Evolutionary conservation across 2,329 filamentous ascomycete species (phyloP).

Genomic region (Neonectria magnoliae): DNA sequence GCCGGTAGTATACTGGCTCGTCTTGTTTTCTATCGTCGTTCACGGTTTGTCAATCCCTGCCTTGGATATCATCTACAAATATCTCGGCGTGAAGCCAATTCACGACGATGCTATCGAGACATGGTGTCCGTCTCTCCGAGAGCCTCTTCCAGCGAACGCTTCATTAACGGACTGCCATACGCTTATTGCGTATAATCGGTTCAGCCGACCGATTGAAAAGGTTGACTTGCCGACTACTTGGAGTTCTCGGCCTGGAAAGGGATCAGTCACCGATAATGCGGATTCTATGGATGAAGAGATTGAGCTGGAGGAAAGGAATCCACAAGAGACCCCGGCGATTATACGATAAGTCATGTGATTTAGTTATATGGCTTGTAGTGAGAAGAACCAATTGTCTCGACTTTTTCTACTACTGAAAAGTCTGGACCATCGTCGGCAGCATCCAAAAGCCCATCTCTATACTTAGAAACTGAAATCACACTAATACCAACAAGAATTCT

Average conservation of each 20-base stretch:
- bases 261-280: not conserved
- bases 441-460: too few relatives aligned
- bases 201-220: conserved; percentile 21
- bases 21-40: conserved; percentile 39
- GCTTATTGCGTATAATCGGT: conserved; percentile 22
- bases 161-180: not conserved
- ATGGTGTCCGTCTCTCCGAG: not conserved
- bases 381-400: not conserved
- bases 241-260: not conserved
- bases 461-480: too few relatives aligned
- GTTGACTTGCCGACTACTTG: conserved; percentile 7
- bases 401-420: too few relatives aligned
- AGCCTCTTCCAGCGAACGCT: conserved; percentile 14
- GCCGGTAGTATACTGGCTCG: conserved; percentile 54
- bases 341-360: not conserved
- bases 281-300: not conserved
- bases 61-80: conserved; percentile 23
- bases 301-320: not conserved
- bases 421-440: too few relatives aligned
- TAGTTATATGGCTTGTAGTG: not conserved
- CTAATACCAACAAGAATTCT: too few relatives aligned
- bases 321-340: not conserved
- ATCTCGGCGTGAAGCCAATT: conserved; percentile 50
- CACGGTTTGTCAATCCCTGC: conserved; percentile 56
- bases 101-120: conserved; percentile 32